These are phyloP conservation scores for Baorangia bicolor DNA, from an alignment of 768 basidiomycete species.

Conservation along the genomic window DNA sequence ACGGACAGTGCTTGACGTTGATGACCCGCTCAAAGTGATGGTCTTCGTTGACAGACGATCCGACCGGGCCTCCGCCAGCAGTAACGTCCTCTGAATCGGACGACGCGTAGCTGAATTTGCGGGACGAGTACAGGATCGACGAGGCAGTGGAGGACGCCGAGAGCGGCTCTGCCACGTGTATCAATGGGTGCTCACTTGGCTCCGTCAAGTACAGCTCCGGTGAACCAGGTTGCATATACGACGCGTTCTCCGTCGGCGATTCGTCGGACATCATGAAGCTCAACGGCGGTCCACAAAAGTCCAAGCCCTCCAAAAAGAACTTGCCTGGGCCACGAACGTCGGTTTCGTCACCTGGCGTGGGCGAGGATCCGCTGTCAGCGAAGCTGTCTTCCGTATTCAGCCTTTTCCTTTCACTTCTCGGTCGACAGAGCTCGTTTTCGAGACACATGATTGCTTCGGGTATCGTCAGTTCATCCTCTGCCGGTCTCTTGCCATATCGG, in stretches of 20 bases:
- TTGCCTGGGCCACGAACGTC: constrained; percentile 32
- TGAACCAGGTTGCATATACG: constrained; percentile 1
- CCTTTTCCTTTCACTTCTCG: constrained; percentile 66
- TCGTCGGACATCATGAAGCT: constrained; percentile 31
- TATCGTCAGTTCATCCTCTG: constrained; percentile 69
- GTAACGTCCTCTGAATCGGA: constrained; percentile 47
- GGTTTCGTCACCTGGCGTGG: constrained; percentile 48
- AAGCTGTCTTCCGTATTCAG: constrained; percentile 49
- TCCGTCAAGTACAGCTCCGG: constrained; percentile 41
- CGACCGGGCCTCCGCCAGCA: constrained; percentile 5
- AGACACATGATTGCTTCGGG: constrained; percentile 83
- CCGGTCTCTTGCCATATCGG: constrained; percentile 60
- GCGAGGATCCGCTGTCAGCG: constrained; percentile 47
- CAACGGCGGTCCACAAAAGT: constrained; percentile 60
- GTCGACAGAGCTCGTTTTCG: constrained; percentile 78
- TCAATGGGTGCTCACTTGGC: constrained; percentile 45
- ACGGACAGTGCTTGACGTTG: constrained; percentile 91
- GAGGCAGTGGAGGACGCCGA: constrained; percentile 10
- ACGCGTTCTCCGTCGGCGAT: constrained; percentile 23
- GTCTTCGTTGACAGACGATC: constrained; percentile 21
- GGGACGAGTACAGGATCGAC: constrained; percentile 13
- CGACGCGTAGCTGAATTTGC: constrained; percentile 41
- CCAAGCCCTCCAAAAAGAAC: constrained; percentile 50
- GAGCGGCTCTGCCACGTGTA: constrained; percentile 31
- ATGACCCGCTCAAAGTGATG: constrained; percentile 79